phyloP scores from a whole-genome alignment of 176 grass and related monocot species.

The Bromus sterilis region DNA sequence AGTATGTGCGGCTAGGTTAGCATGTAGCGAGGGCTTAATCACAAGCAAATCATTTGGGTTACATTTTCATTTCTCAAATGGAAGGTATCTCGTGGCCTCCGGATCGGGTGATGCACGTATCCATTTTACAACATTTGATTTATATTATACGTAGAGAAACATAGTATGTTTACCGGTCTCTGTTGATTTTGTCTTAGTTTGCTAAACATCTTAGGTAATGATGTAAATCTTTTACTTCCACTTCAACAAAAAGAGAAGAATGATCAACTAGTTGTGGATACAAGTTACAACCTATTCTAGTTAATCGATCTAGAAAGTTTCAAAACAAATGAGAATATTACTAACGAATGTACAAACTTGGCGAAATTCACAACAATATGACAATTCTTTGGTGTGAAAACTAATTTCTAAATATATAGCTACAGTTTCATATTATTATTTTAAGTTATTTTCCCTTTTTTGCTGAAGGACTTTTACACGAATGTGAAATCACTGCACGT shows the following conservation, averaged over 20 bases:
- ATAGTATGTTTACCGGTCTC: neutral
- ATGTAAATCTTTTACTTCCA: neutral
- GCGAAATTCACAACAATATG: neutral
- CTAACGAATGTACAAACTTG: neutral
- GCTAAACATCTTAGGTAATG: neutral
- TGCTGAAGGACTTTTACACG: too few relatives aligned
- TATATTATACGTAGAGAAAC: neutral
- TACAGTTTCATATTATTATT: too few relatives aligned
- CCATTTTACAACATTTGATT: neutral
- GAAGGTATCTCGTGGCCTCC: neutral
- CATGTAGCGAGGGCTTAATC: neutral
- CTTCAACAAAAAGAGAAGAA: neutral
- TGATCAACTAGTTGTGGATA: neutral
- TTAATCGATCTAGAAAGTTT: neutral
- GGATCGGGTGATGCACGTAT: neutral
- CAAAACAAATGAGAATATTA: neutral
- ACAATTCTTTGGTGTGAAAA: neutral
- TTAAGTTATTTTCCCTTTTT: too few relatives aligned
- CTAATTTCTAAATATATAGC: too few relatives aligned
- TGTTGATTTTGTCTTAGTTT: neutral
- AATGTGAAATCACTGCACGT: too few relatives aligned
- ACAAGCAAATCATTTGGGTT: neutral
- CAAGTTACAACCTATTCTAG: neutral
- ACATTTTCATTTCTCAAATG: neutral
- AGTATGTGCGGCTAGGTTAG: neutral